Conservation (phyloP, 2,329 filamentous ascomycete genomes). For the Aspergillus bombycis region DNA sequence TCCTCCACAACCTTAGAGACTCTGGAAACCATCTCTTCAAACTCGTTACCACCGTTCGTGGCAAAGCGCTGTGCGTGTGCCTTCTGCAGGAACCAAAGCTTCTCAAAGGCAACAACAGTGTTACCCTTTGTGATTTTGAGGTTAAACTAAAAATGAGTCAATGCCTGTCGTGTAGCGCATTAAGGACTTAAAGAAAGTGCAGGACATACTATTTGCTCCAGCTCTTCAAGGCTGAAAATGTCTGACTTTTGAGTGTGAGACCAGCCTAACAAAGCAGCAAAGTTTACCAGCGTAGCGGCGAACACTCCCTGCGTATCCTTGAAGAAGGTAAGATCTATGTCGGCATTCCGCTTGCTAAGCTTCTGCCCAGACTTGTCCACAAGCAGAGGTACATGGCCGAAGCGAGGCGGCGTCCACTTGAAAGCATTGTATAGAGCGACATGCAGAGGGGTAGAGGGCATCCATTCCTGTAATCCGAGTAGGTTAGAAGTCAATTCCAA, state of each 20-base stretch:
- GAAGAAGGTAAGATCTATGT: constrained; percentile 63
- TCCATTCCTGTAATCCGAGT: constrained; percentile 73
- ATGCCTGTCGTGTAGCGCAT: background rate
- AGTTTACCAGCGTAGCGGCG: constrained; percentile 72
- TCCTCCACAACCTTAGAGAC: constrained; percentile 33
- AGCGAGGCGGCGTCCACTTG: constrained; percentile 72
- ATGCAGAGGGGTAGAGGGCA: constrained; percentile 86
- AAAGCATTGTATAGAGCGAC: constrained; percentile 76
- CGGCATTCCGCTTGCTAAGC: constrained; percentile 81
- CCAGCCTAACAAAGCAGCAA: constrained; percentile 84
- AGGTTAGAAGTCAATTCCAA: constrained; percentile 48
- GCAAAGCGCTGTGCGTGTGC: constrained; percentile 62
- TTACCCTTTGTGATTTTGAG: constrained; percentile 91
- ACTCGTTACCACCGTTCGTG: constrained; percentile 46
- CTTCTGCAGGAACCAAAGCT: constrained; percentile 78
- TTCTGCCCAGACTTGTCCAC: constrained; percentile 71
- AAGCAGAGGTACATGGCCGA: constrained; percentile 78
- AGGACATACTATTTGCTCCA: constrained; percentile 66
- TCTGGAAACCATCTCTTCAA: constrained; percentile 44
- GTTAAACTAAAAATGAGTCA: constrained; percentile 62
- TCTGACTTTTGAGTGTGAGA: constrained; percentile 70
- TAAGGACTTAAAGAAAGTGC: background rate
- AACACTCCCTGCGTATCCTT: constrained; percentile 61
- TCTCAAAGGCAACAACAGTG: constrained; percentile 77
- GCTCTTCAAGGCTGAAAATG: constrained; percentile 69